Conservation (phyloP, 73 alveolate species). For the Loxodes magnus region DNA sequence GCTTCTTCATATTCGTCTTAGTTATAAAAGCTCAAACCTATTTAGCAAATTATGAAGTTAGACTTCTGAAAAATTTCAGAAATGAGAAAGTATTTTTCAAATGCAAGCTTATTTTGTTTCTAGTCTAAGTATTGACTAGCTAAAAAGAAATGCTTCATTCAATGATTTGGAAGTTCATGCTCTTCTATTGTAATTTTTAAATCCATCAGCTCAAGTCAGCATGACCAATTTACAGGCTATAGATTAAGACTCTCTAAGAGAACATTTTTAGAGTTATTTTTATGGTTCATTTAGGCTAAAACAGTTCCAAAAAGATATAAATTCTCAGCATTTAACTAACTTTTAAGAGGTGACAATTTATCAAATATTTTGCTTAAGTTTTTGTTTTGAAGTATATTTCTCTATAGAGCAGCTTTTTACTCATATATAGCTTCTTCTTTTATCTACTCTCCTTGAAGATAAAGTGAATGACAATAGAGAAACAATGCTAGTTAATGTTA, state of each 20-base stretch:
- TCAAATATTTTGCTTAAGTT: constrained; percentile 36
- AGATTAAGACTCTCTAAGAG: constrained; percentile 72
- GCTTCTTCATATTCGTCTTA: constrained; percentile 74
- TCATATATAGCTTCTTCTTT: constrained; percentile 88
- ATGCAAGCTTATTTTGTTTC: constrained; percentile 71
- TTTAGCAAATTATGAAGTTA: not conserved
- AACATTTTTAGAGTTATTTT: constrained; percentile 72
- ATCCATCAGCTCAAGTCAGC: constrained; percentile 90
- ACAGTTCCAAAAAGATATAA: constrained; percentile 84
- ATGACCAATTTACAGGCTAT: constrained; percentile 90
- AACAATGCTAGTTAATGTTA: constrained; percentile 76
- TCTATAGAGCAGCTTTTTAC: constrained; percentile 39
- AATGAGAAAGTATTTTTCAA: constrained; percentile 52
- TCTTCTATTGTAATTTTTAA: constrained; percentile 52
- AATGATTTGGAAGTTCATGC: constrained; percentile 64
- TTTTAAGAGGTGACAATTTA: constrained; percentile 40
- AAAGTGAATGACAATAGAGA: constrained; percentile 70
- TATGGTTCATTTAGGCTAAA: constrained; percentile 69
- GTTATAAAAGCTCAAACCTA: not conserved
- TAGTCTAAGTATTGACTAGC: constrained; percentile 73
- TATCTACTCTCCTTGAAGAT: constrained; percentile 61
- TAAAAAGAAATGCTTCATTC: constrained; percentile 87
- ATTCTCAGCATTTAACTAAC: constrained; percentile 25
- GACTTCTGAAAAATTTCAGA: constrained; percentile 45
- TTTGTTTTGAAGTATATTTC: constrained; percentile 21